These are phyloP conservation scores for Themeda triandra DNA, from an alignment of 176 grass and related monocot genomes.

Conservation along the genomic window DNA sequence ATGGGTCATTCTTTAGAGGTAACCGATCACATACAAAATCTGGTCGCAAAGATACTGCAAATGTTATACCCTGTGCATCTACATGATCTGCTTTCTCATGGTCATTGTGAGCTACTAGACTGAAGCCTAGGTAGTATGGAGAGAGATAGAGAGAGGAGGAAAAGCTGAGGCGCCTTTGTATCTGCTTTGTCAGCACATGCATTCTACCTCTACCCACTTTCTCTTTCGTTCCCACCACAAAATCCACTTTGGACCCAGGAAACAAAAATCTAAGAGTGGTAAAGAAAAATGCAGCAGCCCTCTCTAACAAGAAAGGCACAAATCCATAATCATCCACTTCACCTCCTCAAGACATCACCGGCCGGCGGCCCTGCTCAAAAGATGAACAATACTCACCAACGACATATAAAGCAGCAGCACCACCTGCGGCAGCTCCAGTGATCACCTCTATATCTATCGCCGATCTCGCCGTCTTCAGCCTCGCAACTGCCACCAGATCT, in stretches of 20 bases:
- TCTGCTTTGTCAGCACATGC: slow-evolving; percentile 84
- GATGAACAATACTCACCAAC: slow-evolving; percentile 36
- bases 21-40: slow-evolving; percentile 32
- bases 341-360: slow-evolving; percentile 20
- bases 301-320: slow-evolving; percentile 91
- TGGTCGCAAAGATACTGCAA: slow-evolving; percentile 38
- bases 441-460: slow-evolving; percentile 35
- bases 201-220: slow-evolving; percentile 39
- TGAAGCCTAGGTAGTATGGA: not conserved
- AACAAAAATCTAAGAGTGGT: not conserved
- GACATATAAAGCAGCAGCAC: slow-evolving; percentile 49
- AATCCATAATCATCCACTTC: slow-evolving; percentile 36
- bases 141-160: slow-evolving; percentile 13
- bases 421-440: slow-evolving; percentile 32
- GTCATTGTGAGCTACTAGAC: not conserved
- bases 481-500: slow-evolving; percentile 3
- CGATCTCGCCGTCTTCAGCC: not conserved
- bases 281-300: slow-evolving; percentile 37
- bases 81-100: slow-evolving; percentile 34
- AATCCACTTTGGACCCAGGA: slow-evolving; percentile 52
- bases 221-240: slow-evolving; percentile 50
- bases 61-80: not conserved
- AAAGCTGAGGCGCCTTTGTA: slow-evolving; percentile 67
- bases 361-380: slow-evolving; percentile 10
- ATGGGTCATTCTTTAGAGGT: slow-evolving; percentile 53